Base-by-base conservation (phyloP, 805 yeast genomes). In the Candida peoriensis region DNA sequence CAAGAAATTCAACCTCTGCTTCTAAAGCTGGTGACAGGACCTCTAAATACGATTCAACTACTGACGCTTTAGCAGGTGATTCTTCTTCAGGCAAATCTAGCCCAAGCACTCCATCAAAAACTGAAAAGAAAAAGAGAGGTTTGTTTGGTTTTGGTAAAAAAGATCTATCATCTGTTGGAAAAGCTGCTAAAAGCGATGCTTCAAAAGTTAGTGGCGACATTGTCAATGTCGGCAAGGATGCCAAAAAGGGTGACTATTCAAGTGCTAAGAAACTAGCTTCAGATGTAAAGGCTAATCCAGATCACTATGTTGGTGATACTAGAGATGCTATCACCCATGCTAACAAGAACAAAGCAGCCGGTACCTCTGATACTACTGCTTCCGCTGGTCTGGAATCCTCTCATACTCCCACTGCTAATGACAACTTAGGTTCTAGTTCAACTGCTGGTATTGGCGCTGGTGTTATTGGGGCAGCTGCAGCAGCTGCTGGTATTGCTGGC, bases 171-270 rank as follows among this genome's bases (percentile, higher is more conserved):
- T 30, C 42, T 14, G n/a, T 41, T n/a, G 34, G 34, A 7, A 25
- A 34, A 30, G 39, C 42, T 18, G 36, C 30, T 5, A 39, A 42
- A 30, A 28, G 37, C 20, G 46, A 34, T 15, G 24, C 24, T n/a
- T 12, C 39, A 5, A 37, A 42, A 24, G 9, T 32, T 17, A 17
- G 33, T 29, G 54, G 31, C 55, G 56, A 55, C 16, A 42, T 50
- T 15, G 58, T 59, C 9, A 24, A 36, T 14, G 24, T 40, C 20
- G 39, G 44, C 5, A 26, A 20, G 7, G 41, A 34, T 21, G 24
- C 36, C 22, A 34, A 33, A 16, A 22, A 33, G 4, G 45, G 40
- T 24, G 45, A 41, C 26, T 36, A 28, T 21, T 31, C 42, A 3
- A 32, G 39, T 30, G 35, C 40, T 16, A 38, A 41, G 30, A 23